A percentile compares a stretch with the other conserved stretches of the same genome.
Evolutionary conservation across 2,329 filamentous ascomycete genomes (phyloP).

Genomic region (Beauveria scarabaeidicola): DNA sequence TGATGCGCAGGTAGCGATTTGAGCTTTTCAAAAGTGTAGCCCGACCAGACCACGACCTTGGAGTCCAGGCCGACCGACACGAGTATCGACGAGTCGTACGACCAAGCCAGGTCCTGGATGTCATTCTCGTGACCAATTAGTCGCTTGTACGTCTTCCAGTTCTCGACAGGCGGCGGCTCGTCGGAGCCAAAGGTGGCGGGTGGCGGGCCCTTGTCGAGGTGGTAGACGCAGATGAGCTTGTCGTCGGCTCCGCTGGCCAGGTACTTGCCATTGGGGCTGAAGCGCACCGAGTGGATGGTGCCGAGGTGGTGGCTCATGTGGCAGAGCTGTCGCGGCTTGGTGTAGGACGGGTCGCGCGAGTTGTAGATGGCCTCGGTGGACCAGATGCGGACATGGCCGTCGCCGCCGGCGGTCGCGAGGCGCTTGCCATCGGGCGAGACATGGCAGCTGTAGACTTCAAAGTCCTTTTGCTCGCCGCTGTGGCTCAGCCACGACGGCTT

Average conservation of each 20-base stretch:
- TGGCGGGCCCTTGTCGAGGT: constrained; percentile 74
- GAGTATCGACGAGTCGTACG: constrained; percentile 86
- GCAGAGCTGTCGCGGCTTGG: constrained; percentile 82
- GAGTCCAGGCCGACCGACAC: constrained; percentile 96
- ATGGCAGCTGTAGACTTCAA: constrained; percentile 97
- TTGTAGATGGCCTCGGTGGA: constrained; percentile 90
- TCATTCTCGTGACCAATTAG: constrained; percentile 97
- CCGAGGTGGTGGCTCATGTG: constrained; percentile 98
- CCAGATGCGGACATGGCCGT: constrained; percentile 97
- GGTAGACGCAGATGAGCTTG: constrained; percentile 97
- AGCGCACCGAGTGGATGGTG: constrained; percentile 93
- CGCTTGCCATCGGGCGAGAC: constrained; percentile 89
- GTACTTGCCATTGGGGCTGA: constrained; percentile 91
- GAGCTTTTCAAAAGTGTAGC: constrained; percentile 94
- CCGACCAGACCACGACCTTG: constrained; percentile 97
- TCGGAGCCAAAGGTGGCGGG: constrained; percentile 78
- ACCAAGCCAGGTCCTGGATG: constrained; percentile 96
- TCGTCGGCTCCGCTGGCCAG: constrained; percentile 96
- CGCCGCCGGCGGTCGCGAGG: constrained; percentile 89
- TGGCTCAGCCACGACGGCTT: constrained; percentile 95
- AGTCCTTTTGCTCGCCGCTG: constrained; percentile 95
- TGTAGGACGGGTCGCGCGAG: constrained; percentile 61
- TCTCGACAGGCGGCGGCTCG: constrained; percentile 88
- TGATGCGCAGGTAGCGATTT: constrained; percentile 90
- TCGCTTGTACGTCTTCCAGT: constrained; percentile 92